Conservation (phyloP, 2,329 filamentous ascomycete species). For the Clonostachys solani region DNA sequence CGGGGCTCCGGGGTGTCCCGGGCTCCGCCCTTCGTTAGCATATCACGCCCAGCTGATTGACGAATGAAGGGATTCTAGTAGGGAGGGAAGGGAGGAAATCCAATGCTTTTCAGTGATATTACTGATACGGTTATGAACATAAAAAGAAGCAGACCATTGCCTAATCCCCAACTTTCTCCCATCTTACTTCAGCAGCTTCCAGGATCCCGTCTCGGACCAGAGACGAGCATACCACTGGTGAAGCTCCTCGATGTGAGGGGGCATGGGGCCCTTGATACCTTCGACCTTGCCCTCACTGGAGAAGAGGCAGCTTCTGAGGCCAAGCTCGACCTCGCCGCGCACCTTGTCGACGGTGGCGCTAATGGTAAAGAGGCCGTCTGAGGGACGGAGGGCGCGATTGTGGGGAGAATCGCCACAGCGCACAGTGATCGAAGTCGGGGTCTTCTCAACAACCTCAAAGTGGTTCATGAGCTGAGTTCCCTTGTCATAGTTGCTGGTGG, state of each 20-base stretch:
- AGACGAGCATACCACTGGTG: slow-evolving; percentile 36
- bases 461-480: slow-evolving; percentile 66
- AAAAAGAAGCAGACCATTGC: too few relatives aligned
- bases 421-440: slow-evolving; percentile 53
- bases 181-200: slow-evolving; percentile 24
- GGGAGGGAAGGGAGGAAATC: too few relatives aligned
- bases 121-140: too few relatives aligned
- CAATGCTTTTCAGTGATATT: too few relatives aligned
- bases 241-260: slow-evolving; percentile 17
- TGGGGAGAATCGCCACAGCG: slow-evolving; percentile 64
- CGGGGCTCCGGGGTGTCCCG: too few relatives aligned
- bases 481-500: slow-evolving; percentile 51
- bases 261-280: slow-evolving; percentile 23
- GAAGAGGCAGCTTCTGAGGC: slow-evolving; percentile 61
- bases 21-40: too few relatives aligned
- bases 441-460: slow-evolving; percentile 67
- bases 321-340: slow-evolving; percentile 56
- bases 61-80: too few relatives aligned
- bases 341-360: slow-evolving; percentile 55
- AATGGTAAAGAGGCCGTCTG: slow-evolving; percentile 66
- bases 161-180: too few relatives aligned
- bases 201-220: slow-evolving; percentile 30
- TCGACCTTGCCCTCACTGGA: slow-evolving; percentile 28
- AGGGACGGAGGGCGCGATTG: slow-evolving; percentile 47
- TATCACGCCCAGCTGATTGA: too few relatives aligned